A percentile compares a stretch with the other conserved stretches of the same genome.
Conservation (phyloP, 176 grass and related monocot genomes). For the Metroxylon sagu region DNA sequence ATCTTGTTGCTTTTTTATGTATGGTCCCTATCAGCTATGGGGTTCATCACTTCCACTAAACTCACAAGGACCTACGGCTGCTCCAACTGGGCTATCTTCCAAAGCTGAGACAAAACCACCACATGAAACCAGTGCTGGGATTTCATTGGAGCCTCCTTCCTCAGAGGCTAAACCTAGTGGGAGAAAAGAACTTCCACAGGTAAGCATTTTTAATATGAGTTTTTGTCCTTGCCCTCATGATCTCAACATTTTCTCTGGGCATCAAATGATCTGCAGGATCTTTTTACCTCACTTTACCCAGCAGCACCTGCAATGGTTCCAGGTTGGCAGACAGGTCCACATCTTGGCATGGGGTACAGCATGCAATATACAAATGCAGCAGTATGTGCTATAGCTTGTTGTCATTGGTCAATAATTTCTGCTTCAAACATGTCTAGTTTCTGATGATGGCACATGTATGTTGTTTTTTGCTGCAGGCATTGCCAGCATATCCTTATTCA, state of each 20-base stretch:
- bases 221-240: constrained; percentile 13
- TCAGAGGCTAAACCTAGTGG: constrained; percentile 12
- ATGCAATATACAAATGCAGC: constrained; percentile 22
- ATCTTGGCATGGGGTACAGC: constrained; percentile 16
- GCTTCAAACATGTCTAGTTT: not conserved
- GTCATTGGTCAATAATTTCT: not conserved
- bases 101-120: constrained; percentile 14
- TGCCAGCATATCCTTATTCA: constrained; percentile 18
- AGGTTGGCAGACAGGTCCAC: constrained; percentile 28
- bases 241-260: not conserved
- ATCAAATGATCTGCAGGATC: constrained; percentile 32
- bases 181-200: constrained; percentile 45
- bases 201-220: constrained; percentile 17
- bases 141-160: constrained; percentile 16
- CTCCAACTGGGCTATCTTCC: constrained; percentile 20
- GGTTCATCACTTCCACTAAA: constrained; percentile 11
- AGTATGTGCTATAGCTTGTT: constrained; percentile 25
- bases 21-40: constrained; percentile 9
- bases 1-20: too few relatives aligned
- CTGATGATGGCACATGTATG: not conserved
- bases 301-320: constrained; percentile 17
- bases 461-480: constrained; percentile 8
- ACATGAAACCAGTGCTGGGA: constrained; percentile 3
- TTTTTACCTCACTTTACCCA: constrained; percentile 34
- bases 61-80: constrained; percentile 5